Base-by-base conservation (phyloP, 768 basidiomycete species). In the Mycena capillaripes region DNA sequence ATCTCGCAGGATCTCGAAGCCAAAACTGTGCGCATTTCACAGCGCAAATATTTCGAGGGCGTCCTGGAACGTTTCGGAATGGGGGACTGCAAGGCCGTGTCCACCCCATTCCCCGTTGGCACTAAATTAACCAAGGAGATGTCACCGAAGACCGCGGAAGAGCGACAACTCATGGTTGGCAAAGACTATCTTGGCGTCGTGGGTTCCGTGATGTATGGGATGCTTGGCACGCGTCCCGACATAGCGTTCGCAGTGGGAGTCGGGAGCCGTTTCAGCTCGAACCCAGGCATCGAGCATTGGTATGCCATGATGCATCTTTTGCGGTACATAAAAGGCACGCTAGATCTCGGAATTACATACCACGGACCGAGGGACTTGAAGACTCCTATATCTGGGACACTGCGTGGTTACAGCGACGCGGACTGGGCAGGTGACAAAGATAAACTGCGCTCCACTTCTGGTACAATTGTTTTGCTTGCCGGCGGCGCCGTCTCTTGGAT, bases 51-150 rank as follows among this genome's bases (percentile, higher is more conserved):
- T 17, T 56, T 66, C n/a, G 27, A 56, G 21, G 38, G 53, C 1
- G 52, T 66, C 0, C 53, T 66, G 2, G 29, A 55, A 30, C 40
- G 21, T 2, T 44, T 56, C 25, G 64, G 64, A 5, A 56, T 66
- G 64, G 29, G 27, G 14, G 29, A 66, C 38, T 56, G 52, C 64
- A 19, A 29, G 8, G 5, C 63, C 4, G 50, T 40, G 17, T 65
- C 63, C 11, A 65, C 63, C 3, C 63, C 52, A 3, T 44, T 66
- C 29, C 64, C 64, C 0, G 64, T 66, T 8, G 53, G 64, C 53
- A 66, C 40, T 4, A 56, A 32, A 44, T 11, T 56, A 3, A 44
- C 52, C 4, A 44, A 30, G 6, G 52, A 29, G 0, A 66, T 66
- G 64, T 55, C 29, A 2, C 64, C 64, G 38, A 42, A 16, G 30